Evolutionary conservation across 2,329 filamentous ascomycete species (phyloP), one percentile per base, ranked within the genome.

Genomic region (Tricladium varicosporioides): DNA sequence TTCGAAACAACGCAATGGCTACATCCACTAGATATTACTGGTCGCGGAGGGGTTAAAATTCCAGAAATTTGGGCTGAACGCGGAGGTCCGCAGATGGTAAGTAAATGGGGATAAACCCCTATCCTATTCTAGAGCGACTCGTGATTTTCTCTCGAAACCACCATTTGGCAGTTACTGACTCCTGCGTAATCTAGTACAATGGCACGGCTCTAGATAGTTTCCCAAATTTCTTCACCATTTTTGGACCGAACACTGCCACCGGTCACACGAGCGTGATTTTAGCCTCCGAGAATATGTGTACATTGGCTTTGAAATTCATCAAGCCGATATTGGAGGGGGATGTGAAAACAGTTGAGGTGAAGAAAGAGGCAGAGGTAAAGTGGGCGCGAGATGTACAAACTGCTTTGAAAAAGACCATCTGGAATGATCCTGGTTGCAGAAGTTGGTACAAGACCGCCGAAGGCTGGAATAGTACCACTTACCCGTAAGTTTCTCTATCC

Each of bases 161-260:
- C 32, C 32, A 7, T 13, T 36, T 36, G 32, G 13, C 7, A 36
- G 8, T 8, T 36, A 13, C 32, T 36, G 32, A 36, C 32, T 36
- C 13, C 32, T 13, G 13, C 8, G 32, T 36, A 7, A 36, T 36
- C 32, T 36, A 36, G 7, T 86, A 86, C 61, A 77, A 80, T 60
- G 80, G 80, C 7, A 79, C 77, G 8, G 79, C 81, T 1, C 77
- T 84, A 72, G 78, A 83, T 59, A 77, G 77, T 0, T 83, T 82
- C 64, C 82, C 82, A 0, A 85, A 85, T 61, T 81, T 84, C 66
- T 84, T 85, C 70, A 75, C 82, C 53, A 72, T 84, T 7, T 80
- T 81, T 56, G 82, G 82, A 0, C 82, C 82, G 1, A 86, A 86
- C 61, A 83, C 80, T 0, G 79, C 74, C 0, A 85, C 82, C 0